A percentile compares a stretch with the other conserved stretches of the same genome.
Evolutionary conservation across 345 rosid genomes (phyloP).

Genomic region (Clausena lansium): DNA sequence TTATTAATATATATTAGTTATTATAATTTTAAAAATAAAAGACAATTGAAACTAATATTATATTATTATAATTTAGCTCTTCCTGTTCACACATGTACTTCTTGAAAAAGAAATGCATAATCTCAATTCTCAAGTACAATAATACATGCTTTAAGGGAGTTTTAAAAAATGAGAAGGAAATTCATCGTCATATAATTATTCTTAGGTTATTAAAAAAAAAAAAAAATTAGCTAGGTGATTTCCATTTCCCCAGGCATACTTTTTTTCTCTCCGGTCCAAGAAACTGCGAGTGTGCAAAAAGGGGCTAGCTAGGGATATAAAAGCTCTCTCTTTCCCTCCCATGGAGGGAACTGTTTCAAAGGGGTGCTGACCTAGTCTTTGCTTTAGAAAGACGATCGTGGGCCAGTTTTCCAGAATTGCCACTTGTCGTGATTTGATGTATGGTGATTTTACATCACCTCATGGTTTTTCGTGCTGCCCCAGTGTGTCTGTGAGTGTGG

Average conservation of each 20-base stretch:
- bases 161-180: background rate
- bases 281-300: background rate
- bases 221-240: background rate
- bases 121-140: no score
- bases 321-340: background rate
- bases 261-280: background rate
- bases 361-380: background rate
- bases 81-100: no score
- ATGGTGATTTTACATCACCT: background rate
- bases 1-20: no score
- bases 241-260: background rate
- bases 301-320: background rate
- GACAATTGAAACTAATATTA: no score
- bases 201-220: no score
- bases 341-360: background rate
- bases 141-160: no score
- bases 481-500: background rate
- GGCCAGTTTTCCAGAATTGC: background rate
- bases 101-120: no score
- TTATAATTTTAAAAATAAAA: no score
- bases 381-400: background rate
- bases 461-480: slow-evolving; percentile 5
- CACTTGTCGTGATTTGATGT: background rate
- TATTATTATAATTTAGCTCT: no score
- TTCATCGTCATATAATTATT: background rate